Evolutionary conservation across 768 basidiomycete species (phyloP).

Genomic region (Tricholomella constricta): DNA sequence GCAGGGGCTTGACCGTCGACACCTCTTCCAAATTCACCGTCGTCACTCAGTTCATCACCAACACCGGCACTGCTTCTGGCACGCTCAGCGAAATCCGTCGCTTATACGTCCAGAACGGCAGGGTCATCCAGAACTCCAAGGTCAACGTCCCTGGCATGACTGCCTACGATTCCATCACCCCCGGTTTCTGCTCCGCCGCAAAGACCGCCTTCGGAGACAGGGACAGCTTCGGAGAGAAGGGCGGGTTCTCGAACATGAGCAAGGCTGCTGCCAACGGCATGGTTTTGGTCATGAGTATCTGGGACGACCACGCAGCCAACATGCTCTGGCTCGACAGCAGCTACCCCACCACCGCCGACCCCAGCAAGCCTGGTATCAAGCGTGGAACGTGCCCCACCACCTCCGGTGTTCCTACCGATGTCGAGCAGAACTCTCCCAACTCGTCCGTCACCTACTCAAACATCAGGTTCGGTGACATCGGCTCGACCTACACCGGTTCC

Average conservation of each 20-base stretch:
- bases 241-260: slow-evolving; percentile 39
- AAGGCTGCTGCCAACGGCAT: slow-evolving; percentile 40
- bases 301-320: slow-evolving; percentile 32
- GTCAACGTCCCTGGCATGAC: slow-evolving; percentile 45
- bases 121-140: slow-evolving; percentile 52
- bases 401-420: slow-evolving; percentile 36
- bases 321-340: slow-evolving; percentile 30
- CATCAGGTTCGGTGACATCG: no score
- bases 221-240: slow-evolving; percentile 40
- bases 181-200: slow-evolving; percentile 45
- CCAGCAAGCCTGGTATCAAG: slow-evolving; percentile 29
- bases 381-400: slow-evolving; percentile 41
- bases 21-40: slow-evolving; percentile 54
- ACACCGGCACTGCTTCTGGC: slow-evolving; percentile 46
- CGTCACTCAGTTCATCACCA: slow-evolving; percentile 63
- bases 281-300: slow-evolving; percentile 47
- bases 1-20: slow-evolving; percentile 48
- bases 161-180: slow-evolving; percentile 46
- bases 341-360: slow-evolving; percentile 29
- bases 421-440: slow-evolving; percentile 31
- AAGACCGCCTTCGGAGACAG: slow-evolving; percentile 48
- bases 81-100: slow-evolving; percentile 55
- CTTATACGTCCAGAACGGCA: slow-evolving; percentile 53
- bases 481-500: slow-evolving; percentile 6
- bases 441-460: slow-evolving; percentile 42